Percentiles rank a stretch among this genome's conserved stretches.
phyloP scores from a whole-genome alignment of 345 rosid species.

The Theobroma cacao region DNA sequence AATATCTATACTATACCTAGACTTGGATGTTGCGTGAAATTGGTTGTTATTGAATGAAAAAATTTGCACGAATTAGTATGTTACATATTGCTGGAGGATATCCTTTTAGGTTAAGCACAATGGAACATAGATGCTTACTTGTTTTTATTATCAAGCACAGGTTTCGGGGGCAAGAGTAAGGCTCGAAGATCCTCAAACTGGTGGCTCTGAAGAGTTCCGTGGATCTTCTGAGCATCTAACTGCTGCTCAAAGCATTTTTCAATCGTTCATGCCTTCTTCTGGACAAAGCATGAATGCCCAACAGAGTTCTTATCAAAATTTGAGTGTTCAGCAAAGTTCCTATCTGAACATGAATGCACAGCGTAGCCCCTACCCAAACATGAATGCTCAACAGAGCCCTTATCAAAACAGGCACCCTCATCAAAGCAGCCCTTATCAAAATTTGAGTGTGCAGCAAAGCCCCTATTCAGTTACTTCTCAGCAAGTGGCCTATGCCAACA shows the following conservation, averaged over 20 bases:
- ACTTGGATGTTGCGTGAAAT: background rate
- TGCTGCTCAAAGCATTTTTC: constrained; percentile 21
- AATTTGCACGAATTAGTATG: background rate
- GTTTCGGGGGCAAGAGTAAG: constrained; percentile 33
- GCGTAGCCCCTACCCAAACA: constrained; percentile 11
- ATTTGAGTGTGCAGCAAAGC: constrained; percentile 15
- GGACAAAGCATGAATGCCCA: constrained; percentile 35
- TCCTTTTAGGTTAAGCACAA: background rate
- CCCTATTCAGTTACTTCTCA: constrained; percentile 18
- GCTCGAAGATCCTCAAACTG: constrained; percentile 30
- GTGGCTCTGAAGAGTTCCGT: constrained; percentile 26
- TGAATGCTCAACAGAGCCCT: constrained; percentile 14
- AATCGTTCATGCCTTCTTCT: constrained; percentile 20
- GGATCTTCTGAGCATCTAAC: constrained; percentile 30
- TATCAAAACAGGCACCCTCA: constrained; percentile 17
- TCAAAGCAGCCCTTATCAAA: constrained; percentile 25
- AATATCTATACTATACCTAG: background rate
- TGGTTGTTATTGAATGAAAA: constrained; percentile 2
- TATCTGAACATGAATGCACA: constrained; percentile 15
- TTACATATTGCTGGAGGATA: background rate
- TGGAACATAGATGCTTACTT: background rate
- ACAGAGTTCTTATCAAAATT: constrained; percentile 7
- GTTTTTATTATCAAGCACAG: constrained; percentile 14
- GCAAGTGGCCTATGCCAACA: constrained; percentile 8
- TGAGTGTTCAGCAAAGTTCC: constrained; percentile 10